Percentiles rank a stretch among this genome's conserved stretches.
phyloP scores from a whole-genome alignment of 2,329 filamentous ascomycete genomes.

The Ceratocystis variospora region DNA sequence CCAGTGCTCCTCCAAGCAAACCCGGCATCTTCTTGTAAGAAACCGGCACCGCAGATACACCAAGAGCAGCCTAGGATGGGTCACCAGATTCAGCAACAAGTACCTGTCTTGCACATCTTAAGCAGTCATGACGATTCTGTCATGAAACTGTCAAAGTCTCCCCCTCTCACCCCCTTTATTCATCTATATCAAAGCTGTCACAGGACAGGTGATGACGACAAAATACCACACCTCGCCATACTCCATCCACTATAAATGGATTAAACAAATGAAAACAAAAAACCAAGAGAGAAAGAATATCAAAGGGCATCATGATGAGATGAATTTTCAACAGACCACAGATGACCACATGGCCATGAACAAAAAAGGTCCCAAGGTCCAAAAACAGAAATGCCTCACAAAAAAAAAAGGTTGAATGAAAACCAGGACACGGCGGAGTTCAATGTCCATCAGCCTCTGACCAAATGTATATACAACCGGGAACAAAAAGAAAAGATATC shows the following conservation, averaged over 20 bases:
- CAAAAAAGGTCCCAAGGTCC: too few relatives aligned
- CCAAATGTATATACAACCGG: slow-evolving; percentile 13
- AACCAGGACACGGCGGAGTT: neutral
- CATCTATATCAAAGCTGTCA: too few relatives aligned
- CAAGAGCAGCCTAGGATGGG: too few relatives aligned
- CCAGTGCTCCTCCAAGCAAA: neutral
- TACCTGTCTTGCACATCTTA: too few relatives aligned
- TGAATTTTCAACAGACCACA: neutral
- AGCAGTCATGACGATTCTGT: too few relatives aligned
- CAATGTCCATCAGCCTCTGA: neutral
- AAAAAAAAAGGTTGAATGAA: neutral
- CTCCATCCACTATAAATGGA: neutral
- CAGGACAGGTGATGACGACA: neutral
- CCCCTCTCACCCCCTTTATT: too few relatives aligned
- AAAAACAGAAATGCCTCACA: neutral
- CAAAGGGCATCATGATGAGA: neutral
- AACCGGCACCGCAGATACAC: too few relatives aligned
- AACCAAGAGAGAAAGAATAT: slow-evolving; percentile 1
- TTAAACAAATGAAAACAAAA: neutral
- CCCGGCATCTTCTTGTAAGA: too few relatives aligned
- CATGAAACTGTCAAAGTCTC: too few relatives aligned
- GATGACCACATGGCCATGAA: neutral
- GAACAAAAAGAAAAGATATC: slow-evolving; percentile 6
- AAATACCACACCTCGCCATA: neutral
- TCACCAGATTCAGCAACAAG: too few relatives aligned